Evolutionary conservation across 139 green algal species (phyloP).

Genomic region (Eudorina sp.): DNA sequence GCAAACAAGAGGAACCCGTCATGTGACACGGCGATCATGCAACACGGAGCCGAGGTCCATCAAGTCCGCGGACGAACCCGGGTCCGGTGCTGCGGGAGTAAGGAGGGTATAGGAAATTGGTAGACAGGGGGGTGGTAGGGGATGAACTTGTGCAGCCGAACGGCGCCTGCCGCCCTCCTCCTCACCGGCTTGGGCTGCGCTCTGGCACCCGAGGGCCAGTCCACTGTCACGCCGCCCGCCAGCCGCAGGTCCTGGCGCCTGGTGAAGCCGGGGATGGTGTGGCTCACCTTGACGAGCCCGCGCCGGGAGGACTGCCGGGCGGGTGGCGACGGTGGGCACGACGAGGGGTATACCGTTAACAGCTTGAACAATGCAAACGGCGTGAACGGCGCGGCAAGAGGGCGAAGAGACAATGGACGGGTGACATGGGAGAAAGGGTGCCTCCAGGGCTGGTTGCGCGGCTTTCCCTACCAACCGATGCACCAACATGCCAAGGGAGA

Average conservation of each 20-base stretch:
- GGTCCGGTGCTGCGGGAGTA: neutral
- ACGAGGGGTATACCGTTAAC: neutral
- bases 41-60: neutral
- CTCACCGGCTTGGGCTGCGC: slow-evolving; percentile 26
- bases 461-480: neutral
- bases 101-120: too few species aligned
- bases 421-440: too few species aligned
- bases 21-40: neutral
- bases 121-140: too few species aligned
- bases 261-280: slow-evolving; percentile 59
- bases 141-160: too few species aligned
- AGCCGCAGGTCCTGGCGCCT: slow-evolving; percentile 59
- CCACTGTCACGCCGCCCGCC: slow-evolving; percentile 52
- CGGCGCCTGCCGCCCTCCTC: neutral
- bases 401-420: neutral
- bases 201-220: slow-evolving; percentile 18
- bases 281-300: slow-evolving; percentile 36
- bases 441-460: neutral
- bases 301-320: slow-evolving; percentile 10
- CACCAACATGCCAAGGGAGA: neutral
- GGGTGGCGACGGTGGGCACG: neutral
- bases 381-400: too few species aligned
- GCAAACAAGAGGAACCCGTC: neutral
- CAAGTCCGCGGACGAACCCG: neutral
- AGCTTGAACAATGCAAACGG: too few species aligned